Conservation (phyloP, 1,284 basidiomycete genomes). For the Entoloma clypeatum region DNA sequence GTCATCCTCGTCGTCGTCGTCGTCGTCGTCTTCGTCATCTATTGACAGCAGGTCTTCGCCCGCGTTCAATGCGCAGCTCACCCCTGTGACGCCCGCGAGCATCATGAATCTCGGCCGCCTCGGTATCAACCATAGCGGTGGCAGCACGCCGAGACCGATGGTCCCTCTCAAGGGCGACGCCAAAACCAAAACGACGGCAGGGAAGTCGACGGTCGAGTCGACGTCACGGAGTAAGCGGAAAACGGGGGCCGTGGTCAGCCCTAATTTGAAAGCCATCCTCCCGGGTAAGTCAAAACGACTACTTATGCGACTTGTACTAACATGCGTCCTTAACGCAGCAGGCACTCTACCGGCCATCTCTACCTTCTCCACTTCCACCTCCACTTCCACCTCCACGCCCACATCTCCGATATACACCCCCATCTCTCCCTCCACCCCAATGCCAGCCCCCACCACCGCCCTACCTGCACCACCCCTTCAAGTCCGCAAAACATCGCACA, state of each 20-base stretch:
- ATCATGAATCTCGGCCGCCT: constrained; percentile 80
- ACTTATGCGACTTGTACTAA: neutral
- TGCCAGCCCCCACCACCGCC: constrained; percentile 24
- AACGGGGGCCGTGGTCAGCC: constrained; percentile 36
- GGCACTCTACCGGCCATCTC: no score
- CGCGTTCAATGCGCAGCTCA: constrained; percentile 37
- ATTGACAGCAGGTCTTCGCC: constrained; percentile 22
- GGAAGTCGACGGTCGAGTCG: constrained; percentile 17
- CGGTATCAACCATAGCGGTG: constrained; percentile 41
- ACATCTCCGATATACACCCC: constrained; percentile 8
- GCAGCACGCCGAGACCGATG: constrained; percentile 14
- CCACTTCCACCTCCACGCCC: constrained; percentile 17
- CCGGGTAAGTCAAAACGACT: constrained; percentile 46
- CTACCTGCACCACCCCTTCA: no score
- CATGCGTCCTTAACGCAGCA: constrained; percentile 18
- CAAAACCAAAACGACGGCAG: constrained; percentile 26
- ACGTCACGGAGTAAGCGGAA: constrained; percentile 27
- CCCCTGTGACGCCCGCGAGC: constrained; percentile 81
- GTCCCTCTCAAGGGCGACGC: constrained; percentile 12
- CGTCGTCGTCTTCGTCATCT: constrained; percentile 13
- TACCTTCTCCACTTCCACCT: no score
- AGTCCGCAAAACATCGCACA: constrained; percentile 88
- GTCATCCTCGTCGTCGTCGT: constrained; percentile 7
- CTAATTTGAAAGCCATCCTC: constrained; percentile 62
- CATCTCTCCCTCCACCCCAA: constrained; percentile 20